A percentile compares a stretch with the other conserved stretches of the same genome.
These are phyloP conservation scores for Acanthamoeba triangularis DNA, from an alignment of 208 protist species.

Conservation along the genomic window DNA sequence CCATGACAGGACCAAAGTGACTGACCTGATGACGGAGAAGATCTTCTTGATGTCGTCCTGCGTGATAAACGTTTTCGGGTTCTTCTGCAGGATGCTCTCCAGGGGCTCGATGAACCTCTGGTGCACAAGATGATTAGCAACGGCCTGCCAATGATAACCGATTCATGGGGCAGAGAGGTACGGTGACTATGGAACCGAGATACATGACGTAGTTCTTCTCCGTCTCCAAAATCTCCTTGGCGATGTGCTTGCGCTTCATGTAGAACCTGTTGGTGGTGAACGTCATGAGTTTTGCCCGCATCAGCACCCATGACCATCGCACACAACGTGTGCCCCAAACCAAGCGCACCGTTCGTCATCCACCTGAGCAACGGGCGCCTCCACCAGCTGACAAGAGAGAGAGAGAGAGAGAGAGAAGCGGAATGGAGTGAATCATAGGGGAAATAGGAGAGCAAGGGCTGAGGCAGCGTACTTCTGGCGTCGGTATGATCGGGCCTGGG, in stretches of 20 bases:
- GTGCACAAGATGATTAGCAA: not conserved
- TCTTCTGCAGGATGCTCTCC: not conserved
- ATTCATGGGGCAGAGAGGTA: not conserved
- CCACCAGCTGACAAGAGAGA: not conserved
- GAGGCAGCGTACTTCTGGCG: no score
- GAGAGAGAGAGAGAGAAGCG: no score
- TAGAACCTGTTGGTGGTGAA: not conserved
- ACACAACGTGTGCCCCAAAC: no score
- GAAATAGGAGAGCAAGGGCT: no score
- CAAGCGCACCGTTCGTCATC: not conserved
- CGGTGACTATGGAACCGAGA: not conserved
- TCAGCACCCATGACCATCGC: not conserved
- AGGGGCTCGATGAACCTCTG: constrained; percentile 6
- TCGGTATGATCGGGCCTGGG: no score
- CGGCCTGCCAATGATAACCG: no score
- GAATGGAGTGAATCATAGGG: no score
- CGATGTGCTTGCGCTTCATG: constrained; percentile 34
- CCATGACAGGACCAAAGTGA: not conserved
- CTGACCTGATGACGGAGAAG: constrained; percentile 1
- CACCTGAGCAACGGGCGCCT: not conserved
- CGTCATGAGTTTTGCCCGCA: not conserved
- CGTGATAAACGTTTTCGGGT: not conserved
- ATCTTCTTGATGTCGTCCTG: constrained; percentile 1
- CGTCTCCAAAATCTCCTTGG: constrained; percentile 34
- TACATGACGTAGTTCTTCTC: constrained; percentile 34